Conservation (phyloP, 2,329 filamentous ascomycete genomes). For the Pestalotiopsis sp. region DNA sequence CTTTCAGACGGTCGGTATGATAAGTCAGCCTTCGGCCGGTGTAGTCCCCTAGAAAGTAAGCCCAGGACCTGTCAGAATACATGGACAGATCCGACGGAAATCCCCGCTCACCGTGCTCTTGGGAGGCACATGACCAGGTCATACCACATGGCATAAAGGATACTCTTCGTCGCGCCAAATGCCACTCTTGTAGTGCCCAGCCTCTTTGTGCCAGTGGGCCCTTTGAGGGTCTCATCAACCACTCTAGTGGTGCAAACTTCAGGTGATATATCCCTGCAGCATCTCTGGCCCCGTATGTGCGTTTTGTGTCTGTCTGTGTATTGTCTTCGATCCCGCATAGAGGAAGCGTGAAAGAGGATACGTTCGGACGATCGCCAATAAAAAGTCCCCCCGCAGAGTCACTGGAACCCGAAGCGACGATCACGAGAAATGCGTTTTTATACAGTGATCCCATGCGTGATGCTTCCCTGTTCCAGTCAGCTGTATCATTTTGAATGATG, state of each 20-base stretch:
- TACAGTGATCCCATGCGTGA: not conserved
- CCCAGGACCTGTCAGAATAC: not conserved
- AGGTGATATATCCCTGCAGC: not conserved
- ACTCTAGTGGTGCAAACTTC: not conserved
- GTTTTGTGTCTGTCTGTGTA: not conserved
- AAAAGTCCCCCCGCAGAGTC: not conserved
- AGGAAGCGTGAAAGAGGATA: not conserved
- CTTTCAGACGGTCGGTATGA: not conserved
- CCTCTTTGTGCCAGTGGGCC: not conserved
- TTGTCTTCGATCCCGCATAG: not conserved
- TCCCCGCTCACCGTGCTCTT: not conserved
- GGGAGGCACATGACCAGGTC: not conserved
- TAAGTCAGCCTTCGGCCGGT: not conserved
- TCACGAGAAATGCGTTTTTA: not conserved
- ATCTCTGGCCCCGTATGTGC: fast-evolving
- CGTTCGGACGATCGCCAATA: not conserved
- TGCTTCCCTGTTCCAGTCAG: not conserved
- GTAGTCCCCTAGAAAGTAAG: not conserved
- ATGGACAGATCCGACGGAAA: not conserved
- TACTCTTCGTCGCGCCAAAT: not conserved
- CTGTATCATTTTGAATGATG: not conserved
- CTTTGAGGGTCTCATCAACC: too few species aligned
- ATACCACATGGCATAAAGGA: not conserved
- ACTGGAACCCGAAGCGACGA: not conserved
- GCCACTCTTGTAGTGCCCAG: not conserved